These are phyloP conservation scores for Ambrosiella beaveri DNA, from an alignment of 2,329 filamentous ascomycete genomes.

Conservation along the genomic window DNA sequence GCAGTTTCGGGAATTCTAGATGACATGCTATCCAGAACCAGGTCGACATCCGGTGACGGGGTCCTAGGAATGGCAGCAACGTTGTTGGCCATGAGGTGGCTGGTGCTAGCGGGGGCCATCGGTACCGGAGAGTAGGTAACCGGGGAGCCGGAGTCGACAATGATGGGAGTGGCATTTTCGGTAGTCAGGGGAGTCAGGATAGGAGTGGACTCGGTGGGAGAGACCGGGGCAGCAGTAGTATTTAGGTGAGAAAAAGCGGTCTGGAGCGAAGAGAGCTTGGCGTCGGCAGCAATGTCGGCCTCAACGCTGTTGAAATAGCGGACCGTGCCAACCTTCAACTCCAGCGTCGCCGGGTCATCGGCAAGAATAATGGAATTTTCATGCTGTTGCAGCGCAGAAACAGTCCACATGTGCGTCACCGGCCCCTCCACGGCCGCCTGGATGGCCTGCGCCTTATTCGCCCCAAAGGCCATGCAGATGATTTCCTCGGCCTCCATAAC, in stretches of 20 bases:
- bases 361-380: conserved; percentile 68
- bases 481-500: conserved; percentile 69
- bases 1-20: conserved; percentile 19
- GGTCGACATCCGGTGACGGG: conserved; percentile 29
- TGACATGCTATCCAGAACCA: conserved; percentile 10
- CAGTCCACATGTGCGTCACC: conserved; percentile 82
- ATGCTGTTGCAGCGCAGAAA: conserved; percentile 66
- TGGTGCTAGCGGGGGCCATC: not conserved
- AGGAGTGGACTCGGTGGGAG: not conserved
- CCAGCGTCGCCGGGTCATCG: conserved; percentile 61
- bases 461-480: conserved; percentile 64
- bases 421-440: conserved; percentile 68
- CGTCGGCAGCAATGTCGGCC: conserved; percentile 40
- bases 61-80: conserved; percentile 20
- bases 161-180: conserved; percentile 20
- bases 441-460: conserved; percentile 63
- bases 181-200: conserved; percentile 13
- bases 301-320: conserved; percentile 59
- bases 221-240: not conserved
- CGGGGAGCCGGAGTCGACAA: conserved; percentile 27
- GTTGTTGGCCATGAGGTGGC: not conserved
- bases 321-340: conserved; percentile 58
- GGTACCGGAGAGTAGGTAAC: conserved; percentile 14
- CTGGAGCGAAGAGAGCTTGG: conserved; percentile 31
- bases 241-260: conserved; percentile 24